Evolutionary conservation across 805 yeast genomes (phyloP), one percentile per base, ranked within the genome.

Genomic region (Spathaspora gorwiae): DNA sequence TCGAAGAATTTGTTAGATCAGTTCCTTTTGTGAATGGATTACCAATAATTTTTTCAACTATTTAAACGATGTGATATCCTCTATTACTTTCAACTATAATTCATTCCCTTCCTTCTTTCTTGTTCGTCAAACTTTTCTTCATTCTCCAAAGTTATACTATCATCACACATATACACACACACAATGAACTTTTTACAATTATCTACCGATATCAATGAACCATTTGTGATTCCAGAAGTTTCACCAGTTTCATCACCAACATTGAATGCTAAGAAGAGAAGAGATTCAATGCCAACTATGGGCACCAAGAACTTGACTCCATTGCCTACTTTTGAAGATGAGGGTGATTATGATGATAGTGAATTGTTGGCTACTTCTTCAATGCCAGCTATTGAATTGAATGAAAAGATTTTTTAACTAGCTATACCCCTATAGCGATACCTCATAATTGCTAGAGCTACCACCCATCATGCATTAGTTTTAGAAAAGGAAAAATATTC

Each of bases 151-250:
- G 13, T 14, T 7, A 36, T 39, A 39, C 7, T 13, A 39, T 39
- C 35, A 7, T 31, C 35, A 12, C 14, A 14, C 34, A 2, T 3
- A 2, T 5, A 26, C 36, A 29, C 26, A 19, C 24, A 19, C 24
- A 19, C 24, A 26, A 19, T 29, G 32, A 40, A 45, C 33, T 82
- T 78, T 62, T 70, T 83, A 61, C 70, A 73, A 39, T 72, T 83
- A 61, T 72, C 83, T 35, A 73, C 80, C 43, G 80, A 79, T 49
- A 64, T 74, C 42, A 72, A 78, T 47, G 71, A 77, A 62, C 88
- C 90, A 53, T 83, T 82, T 55, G 74, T 83, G 44, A 81, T 83
- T 55, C 82, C 83, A 55, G 65, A 76, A 49, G 73, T 81, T 39
- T 81, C 87, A 1, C 88, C 87, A 32, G 73, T 72, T 7, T 72